Conservation (phyloP, 1,139 yeast species). For the Hansenula sp. region DNA sequence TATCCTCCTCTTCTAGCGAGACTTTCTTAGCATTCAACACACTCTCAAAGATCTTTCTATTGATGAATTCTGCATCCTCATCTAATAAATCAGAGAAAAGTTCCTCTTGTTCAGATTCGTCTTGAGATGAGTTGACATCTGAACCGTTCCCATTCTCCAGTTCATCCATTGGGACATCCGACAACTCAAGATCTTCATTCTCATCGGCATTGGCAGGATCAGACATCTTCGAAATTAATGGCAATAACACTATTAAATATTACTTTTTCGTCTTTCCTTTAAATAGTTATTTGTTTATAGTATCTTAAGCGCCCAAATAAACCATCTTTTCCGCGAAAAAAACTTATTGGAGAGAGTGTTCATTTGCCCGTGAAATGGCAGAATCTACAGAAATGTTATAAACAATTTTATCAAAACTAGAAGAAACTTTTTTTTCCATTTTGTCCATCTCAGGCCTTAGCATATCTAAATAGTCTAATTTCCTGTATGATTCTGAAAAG, state of each 20-base stretch:
- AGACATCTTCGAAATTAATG: background rate
- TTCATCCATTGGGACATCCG: constrained; percentile 24
- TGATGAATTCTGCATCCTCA: constrained; percentile 17
- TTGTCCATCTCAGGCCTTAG: constrained; percentile 1
- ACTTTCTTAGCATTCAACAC: constrained; percentile 14
- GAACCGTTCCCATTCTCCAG: constrained; percentile 6
- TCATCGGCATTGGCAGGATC: background rate
- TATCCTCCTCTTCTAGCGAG: constrained; percentile 12
- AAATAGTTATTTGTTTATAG: no score
- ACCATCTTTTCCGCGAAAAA: background rate
- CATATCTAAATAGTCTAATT: constrained; percentile 17
- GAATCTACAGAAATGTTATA: background rate
- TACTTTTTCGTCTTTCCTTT: no score
- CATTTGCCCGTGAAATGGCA: background rate
- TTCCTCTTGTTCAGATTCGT: constrained; percentile 14
- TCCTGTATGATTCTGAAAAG: constrained; percentile 41
- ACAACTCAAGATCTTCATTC: constrained; percentile 20
- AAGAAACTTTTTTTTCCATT: no score
- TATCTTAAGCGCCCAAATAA: no score
- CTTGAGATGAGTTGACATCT: constrained; percentile 15
- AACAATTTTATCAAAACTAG: background rate
- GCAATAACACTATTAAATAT: no score
- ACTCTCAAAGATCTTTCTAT: constrained; percentile 12
- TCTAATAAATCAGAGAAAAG: constrained; percentile 7
- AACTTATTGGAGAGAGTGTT: background rate